Percentiles rank a stretch among this genome's conserved stretches.
phyloP scores from a whole-genome alignment of 192 early-diverging fungal species.

The Chytriomyces sp. region DNA sequence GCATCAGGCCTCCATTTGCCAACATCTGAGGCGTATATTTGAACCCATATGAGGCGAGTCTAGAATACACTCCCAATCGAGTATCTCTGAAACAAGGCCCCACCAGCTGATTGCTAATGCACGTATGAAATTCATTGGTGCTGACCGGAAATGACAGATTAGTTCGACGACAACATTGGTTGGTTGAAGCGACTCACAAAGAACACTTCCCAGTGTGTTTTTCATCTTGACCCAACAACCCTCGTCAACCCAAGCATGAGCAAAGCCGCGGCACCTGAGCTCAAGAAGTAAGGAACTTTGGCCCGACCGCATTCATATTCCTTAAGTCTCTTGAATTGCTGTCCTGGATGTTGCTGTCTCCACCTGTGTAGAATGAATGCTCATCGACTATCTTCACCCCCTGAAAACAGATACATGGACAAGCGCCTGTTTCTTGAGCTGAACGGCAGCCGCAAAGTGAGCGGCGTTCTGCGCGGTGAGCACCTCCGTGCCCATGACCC shows the following conservation, averaged over 20 bases:
- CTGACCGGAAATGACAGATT: too few species aligned
- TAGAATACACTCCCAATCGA: too few species aligned
- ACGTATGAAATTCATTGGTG: too few species aligned
- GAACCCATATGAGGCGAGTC: too few species aligned
- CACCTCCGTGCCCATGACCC: background rate
- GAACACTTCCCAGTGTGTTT: too few species aligned
- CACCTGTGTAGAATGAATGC: background rate
- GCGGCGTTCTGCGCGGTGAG: slow-evolving; percentile 87
- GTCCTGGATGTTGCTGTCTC: background rate
- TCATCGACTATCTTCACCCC: background rate
- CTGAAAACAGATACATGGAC: slow-evolving; percentile 78
- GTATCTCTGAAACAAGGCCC: too few species aligned
- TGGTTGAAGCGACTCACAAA: too few species aligned
- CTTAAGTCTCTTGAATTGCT: background rate
- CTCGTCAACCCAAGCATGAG: slow-evolving; percentile 42
- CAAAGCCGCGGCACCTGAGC: slow-evolving; percentile 66
- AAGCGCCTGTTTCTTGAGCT: slow-evolving; percentile 89
- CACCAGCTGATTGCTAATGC: too few species aligned
- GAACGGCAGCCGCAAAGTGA: slow-evolving; percentile 88
- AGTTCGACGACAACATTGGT: too few species aligned
- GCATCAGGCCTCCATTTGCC: too few species aligned
- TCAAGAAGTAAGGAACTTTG: slow-evolving; percentile 52
- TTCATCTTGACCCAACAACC: too few species aligned
- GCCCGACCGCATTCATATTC: background rate
- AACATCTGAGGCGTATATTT: too few species aligned